These are phyloP conservation scores for Pestalotiopsis fici DNA, from an alignment of 2,329 filamentous ascomycete genomes.

Conservation along the genomic window DNA sequence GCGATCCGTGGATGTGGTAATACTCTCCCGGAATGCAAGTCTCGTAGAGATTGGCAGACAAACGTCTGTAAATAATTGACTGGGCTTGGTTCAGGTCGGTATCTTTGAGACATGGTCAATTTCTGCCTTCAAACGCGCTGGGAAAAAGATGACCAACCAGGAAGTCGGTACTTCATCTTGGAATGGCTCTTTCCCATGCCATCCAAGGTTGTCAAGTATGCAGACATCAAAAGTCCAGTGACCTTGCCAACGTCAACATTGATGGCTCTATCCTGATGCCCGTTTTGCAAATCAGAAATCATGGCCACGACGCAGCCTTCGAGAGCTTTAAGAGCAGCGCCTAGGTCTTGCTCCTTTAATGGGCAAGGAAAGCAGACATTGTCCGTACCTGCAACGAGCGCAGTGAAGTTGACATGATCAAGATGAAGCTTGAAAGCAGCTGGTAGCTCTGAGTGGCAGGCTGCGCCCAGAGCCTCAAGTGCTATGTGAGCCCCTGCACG, in stretches of 20 bases:
- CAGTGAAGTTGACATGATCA: constrained; percentile 30
- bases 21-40: constrained; percentile 67
- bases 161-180: constrained; percentile 43
- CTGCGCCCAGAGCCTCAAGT: constrained; percentile 25
- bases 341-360: constrained; percentile 40
- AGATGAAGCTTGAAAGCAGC: constrained; percentile 26
- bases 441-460: constrained; percentile 32
- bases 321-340: constrained; percentile 55
- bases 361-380: constrained; percentile 38
- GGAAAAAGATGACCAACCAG: constrained; percentile 27
- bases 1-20: constrained; percentile 75
- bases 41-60: constrained; percentile 72
- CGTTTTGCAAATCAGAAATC: constrained; percentile 56
- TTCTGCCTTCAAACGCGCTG: constrained; percentile 22
- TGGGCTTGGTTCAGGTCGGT: constrained; percentile 73
- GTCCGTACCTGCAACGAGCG: constrained; percentile 27
- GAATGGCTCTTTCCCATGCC: constrained; percentile 50
- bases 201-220: constrained; percentile 57
- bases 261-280: constrained; percentile 40
- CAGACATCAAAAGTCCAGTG: constrained; percentile 58
- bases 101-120: constrained; percentile 45
- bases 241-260: constrained; percentile 54
- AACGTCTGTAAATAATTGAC: constrained; percentile 68
- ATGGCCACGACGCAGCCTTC: constrained; percentile 62
- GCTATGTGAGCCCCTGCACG: constrained; percentile 29